phyloP scores from a whole-genome alignment of 805 yeast species.

The Yarrowia osloensis region DNA sequence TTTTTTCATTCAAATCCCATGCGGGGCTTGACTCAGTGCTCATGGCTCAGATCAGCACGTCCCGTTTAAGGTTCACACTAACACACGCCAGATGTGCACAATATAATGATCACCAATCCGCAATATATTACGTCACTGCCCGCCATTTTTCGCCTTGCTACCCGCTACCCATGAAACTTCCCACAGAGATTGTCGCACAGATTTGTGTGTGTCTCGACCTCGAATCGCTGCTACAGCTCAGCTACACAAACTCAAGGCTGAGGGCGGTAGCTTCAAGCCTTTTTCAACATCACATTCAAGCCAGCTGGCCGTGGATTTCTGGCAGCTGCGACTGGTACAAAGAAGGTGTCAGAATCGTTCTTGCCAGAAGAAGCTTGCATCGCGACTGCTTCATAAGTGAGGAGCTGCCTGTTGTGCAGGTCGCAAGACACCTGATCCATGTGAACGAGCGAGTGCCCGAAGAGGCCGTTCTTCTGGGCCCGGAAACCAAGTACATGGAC shows the following conservation, averaged over 20 bases:
- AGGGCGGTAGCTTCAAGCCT: neutral
- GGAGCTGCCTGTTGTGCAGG: neutral
- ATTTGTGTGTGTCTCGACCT: neutral
- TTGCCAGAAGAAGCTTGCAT: neutral
- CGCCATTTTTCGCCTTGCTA: too few relatives aligned
- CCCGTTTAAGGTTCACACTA: neutral
- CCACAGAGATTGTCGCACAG: neutral
- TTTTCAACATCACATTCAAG: neutral
- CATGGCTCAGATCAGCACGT: too few relatives aligned
- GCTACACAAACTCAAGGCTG: neutral
- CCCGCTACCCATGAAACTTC: neutral
- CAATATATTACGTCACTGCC: neutral
- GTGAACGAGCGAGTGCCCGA: neutral
- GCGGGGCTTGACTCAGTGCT: too few relatives aligned
- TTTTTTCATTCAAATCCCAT: too few relatives aligned
- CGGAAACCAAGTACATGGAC: neutral
- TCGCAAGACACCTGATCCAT: neutral
- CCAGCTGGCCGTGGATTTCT: slow-evolving; percentile 4
- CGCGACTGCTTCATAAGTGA: neutral
- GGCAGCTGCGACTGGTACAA: slow-evolving; percentile 2
- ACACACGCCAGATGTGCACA: neutral
- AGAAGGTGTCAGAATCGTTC: neutral
- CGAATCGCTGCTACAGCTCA: neutral
- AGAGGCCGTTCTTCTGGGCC: neutral
- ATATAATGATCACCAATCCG: neutral